Evolutionary conservation across 257 asterid genomes (phyloP), one percentile per base, ranked within the genome.

Genomic region (Ajuga chamaepitys): DNA sequence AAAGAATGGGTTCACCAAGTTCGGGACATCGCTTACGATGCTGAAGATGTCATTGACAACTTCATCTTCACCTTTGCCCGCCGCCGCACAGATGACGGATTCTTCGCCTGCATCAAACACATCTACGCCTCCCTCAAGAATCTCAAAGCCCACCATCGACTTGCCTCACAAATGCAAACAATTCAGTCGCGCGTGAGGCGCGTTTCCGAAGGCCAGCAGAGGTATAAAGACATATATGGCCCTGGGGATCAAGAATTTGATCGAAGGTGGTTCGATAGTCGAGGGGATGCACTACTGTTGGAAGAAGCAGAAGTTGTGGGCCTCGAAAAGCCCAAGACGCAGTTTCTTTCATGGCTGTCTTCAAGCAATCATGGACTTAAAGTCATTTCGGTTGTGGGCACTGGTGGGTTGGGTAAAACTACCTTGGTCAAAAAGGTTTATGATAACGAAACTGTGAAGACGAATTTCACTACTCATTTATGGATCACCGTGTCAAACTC

Each of bases 41-140:
- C 25, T 1, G 75, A 74, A 28, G 79, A 74, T 57, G 47, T 63
- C n/a, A 7, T 73, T 5, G 78, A 68, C 25, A 53, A 63, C 10
- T 68, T 53, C 20, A 37, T 6, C 1, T 22, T 52, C 16, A 8
- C 4, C 3, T 48, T 38, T 3, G 18, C 47, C 14, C 22, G 2
- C 13, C 46, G 14, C 13, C 46, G 14, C 2, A 40, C 13, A 13
- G 34, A 28, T 28, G 46, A 40, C 4, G 46, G 46, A 8, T 40
- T 11, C 10, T 11, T 40, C n/a, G 46, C 13, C 46, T 9, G 46
- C 3, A 11, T 40, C 46, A 28, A 28, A 5, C 2, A 5, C 4
- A 28, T 28, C 5, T 28, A 2, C 34, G 2, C 34, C 34, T 28
- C 2, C 5, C 2, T 28, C 2, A 40, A 40, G 46, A 40, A 40